Conservation (phyloP, 2,329 filamentous ascomycete species). For the Colletotrichum musicola region DNA sequence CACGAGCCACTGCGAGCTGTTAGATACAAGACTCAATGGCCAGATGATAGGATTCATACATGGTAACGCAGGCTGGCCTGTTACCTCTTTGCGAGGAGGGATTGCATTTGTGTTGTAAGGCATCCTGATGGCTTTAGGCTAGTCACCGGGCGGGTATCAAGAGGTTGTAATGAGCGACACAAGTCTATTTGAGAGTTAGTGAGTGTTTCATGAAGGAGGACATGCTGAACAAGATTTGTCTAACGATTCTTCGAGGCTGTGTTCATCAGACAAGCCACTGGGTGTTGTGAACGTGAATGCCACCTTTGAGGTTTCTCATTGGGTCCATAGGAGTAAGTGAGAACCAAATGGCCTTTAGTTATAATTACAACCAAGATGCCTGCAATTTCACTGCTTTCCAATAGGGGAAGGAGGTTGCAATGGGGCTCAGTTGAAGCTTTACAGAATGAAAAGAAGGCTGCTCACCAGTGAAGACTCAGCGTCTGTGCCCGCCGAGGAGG, state of each 20-base stretch:
- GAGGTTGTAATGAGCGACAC: background rate
- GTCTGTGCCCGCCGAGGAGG: slow-evolving; percentile 20
- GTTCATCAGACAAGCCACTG: no score
- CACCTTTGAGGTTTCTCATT: no score
- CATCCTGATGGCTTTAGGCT: slow-evolving; percentile 64
- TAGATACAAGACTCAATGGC: slow-evolving; percentile 10
- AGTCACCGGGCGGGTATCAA: background rate
- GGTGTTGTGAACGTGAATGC: no score
- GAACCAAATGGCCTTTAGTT: background rate
- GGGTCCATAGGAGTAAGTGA: no score
- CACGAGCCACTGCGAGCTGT: slow-evolving; percentile 78
- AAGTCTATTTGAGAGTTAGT: slow-evolving; percentile 18
- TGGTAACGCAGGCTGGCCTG: slow-evolving; percentile 86
- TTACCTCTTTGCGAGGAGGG: slow-evolving; percentile 82
- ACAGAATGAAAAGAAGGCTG: background rate
- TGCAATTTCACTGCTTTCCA: background rate
- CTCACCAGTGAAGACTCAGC: slow-evolving; percentile 14
- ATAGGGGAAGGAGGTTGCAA: background rate
- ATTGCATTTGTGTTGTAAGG: slow-evolving; percentile 91
- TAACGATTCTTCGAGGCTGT: no score
- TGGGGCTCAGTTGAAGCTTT: no score
- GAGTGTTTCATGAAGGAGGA: slow-evolving; percentile 31
- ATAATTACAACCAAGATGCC: background rate
- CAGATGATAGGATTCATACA: no score
- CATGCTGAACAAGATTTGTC: no score